Base-by-base conservation (phyloP, 225 moss, liverwort and hornwort genomes). In the Physcomitrium patens region DNA sequence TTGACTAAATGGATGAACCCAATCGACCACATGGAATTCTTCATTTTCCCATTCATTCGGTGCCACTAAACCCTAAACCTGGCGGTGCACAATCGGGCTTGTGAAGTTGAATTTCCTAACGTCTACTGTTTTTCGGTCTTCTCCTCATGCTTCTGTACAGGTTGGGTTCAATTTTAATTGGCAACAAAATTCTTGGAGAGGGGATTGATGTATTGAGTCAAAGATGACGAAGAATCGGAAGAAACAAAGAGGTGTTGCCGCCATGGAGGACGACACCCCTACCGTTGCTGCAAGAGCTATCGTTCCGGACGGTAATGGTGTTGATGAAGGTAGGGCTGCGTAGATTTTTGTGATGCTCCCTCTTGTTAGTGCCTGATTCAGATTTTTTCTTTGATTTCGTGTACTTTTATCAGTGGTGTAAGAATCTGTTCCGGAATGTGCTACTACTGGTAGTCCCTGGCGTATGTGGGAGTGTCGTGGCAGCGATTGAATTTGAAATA, bases 211-310 rank as follows among this genome's bases (percentile, higher is more conserved):
- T 44, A 9, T 3, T 65, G 24, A 54, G 16, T 0, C 37, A 54
- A 60, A 10, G 48, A 77, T 77, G 84, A 77, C 73, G 74, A 81
- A 81, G 75, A 84, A 78, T 41, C 68, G 73, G 77, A 73, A 80
- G 71, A 78, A 71, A 58, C 54, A 55, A 10, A 27, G 57, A 43
- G 58, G 71, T 9, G 57, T 27, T n/a, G 74, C 74, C 15, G 67
- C 67, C 1, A 84, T 75, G 84, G 84, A 78, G 67, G 81, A 80
- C 31, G 84, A 84, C 54, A 27, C 28, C 12, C 64, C 66, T 60
- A 20, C 67, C 2, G 67, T 62, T 55, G 62, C 51, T 26, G 42
- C 3, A 24, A 47, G 16, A 2, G 70, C 50, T 65, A 47, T 50
- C 59, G 66, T 55, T 60, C 20, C 43, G 17, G 22, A 15, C 8